Evolutionary conservation across 441 rosid genomes (phyloP).

Genomic region (Gossypium aridum): DNA sequence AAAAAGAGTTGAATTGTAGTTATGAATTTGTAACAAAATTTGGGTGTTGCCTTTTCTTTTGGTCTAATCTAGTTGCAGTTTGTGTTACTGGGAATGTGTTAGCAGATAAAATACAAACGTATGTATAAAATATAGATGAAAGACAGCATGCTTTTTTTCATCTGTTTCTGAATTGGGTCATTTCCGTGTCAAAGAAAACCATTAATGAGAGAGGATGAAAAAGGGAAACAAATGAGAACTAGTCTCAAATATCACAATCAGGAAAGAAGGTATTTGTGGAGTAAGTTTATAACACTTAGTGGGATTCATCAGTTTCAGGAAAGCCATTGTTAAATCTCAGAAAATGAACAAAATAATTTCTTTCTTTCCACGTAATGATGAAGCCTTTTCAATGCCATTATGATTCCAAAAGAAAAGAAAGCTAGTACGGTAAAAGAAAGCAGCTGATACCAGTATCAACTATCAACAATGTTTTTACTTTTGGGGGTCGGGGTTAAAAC

Average conservation of each 20-base stretch:
- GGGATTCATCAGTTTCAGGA: slow-evolving; percentile 23
- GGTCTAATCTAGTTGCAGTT: background rate
- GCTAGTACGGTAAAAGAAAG: slow-evolving; percentile 2
- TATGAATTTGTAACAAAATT: background rate
- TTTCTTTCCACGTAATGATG: slow-evolving; percentile 32
- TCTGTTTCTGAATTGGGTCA: slow-evolving; percentile 8
- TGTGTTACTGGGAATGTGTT: background rate
- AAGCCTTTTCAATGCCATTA: slow-evolving; percentile 33
- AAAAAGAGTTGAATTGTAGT: background rate
- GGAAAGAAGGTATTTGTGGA: background rate
- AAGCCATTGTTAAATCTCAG: slow-evolving; percentile 6
- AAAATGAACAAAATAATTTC: slow-evolving; percentile 12
- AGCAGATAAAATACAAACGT: slow-evolving; percentile 9
- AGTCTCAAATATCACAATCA: slow-evolving; percentile 1
- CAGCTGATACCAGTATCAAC: background rate
- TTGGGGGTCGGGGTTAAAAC: background rate
- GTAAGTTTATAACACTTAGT: slow-evolving; percentile 6
- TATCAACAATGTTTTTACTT: background rate
- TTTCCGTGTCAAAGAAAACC: slow-evolving; percentile 19
- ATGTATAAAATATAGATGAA: background rate
- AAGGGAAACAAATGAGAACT: slow-evolving; percentile 3
- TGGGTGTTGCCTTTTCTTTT: background rate
- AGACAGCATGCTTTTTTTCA: slow-evolving; percentile 1
- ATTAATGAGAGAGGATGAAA: slow-evolving; percentile 1
- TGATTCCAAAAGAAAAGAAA: slow-evolving; percentile 26